Percentiles rank a stretch among this genome's conserved stretches.
Evolutionary conservation across 805 yeast species (phyloP).

Genomic region (Ogataea minuta): DNA sequence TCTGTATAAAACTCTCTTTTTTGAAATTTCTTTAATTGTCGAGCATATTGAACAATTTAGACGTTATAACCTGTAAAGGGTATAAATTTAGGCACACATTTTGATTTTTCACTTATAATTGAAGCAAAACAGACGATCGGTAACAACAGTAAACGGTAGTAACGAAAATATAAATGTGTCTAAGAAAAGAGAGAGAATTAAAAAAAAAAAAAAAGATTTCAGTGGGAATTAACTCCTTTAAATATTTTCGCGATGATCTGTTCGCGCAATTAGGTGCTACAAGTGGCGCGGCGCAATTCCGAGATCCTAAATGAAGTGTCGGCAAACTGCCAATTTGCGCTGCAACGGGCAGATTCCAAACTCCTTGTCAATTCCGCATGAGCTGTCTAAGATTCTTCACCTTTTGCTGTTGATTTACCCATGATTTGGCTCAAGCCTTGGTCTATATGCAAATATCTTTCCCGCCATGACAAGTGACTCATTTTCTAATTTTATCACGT

Average conservation of each 20-base stretch:
- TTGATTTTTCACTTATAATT: conserved; percentile 12
- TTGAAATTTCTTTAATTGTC: conserved; percentile 22
- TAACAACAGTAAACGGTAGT: conserved; percentile 5
- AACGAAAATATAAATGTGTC: conserved; percentile 7
- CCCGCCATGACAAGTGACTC: conserved; percentile 5
- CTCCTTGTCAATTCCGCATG: too few species aligned
- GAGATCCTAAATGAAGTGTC: too few species aligned
- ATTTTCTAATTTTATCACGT: background rate
- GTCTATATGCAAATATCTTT: too few species aligned
- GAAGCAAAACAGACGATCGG: conserved; percentile 1
- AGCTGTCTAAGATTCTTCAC: too few species aligned
- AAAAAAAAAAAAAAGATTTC: conserved; percentile 2
- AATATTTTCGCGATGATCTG: conserved; percentile 1
- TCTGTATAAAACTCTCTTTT: conserved; percentile 13
- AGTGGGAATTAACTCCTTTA: conserved; percentile 2
- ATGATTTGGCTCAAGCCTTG: too few species aligned
- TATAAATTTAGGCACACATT: conserved; percentile 27
- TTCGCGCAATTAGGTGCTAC: conserved; percentile 1
- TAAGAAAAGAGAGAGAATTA: conserved; percentile 4
- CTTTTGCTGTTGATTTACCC: too few species aligned
- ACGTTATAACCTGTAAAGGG: conserved; percentile 17
- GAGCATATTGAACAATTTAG: conserved; percentile 16
- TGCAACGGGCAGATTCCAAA: too few species aligned
- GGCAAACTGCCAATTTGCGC: too few species aligned
- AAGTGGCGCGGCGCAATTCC: background rate